A percentile compares a stretch with the other conserved stretches of the same genome.
phyloP scores from a whole-genome alignment of 116 monocot species.

The Papilionanthe hybrid region DNA sequence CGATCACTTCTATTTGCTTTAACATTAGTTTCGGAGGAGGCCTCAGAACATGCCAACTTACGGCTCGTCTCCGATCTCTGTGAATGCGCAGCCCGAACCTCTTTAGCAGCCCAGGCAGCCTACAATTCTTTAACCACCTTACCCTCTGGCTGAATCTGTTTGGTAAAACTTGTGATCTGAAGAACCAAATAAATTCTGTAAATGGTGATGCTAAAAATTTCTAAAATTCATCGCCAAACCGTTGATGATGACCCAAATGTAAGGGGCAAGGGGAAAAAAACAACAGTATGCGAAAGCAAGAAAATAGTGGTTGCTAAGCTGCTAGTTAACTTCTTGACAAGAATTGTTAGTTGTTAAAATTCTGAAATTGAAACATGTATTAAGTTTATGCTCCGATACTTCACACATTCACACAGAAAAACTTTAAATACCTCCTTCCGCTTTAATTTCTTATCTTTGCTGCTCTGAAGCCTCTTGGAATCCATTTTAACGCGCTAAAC shows the following conservation, averaged over 20 bases:
- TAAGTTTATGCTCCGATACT: background rate
- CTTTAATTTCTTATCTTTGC: slow-evolving; percentile 30
- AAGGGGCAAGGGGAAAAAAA: background rate
- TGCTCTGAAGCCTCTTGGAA: slow-evolving; percentile 4
- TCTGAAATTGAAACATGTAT: background rate
- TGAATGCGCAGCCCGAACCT: too few relatives aligned
- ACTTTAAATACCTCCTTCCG: slow-evolving; percentile 36
- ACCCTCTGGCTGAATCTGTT: too few relatives aligned
- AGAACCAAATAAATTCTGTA: background rate
- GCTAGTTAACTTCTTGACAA: too few relatives aligned
- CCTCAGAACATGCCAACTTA: too few relatives aligned
- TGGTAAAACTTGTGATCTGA: background rate
- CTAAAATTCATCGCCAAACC: background rate
- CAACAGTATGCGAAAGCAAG: background rate
- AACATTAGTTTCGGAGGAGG: too few relatives aligned
- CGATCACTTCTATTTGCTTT: background rate
- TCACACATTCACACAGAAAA: background rate
- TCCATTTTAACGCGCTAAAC: slow-evolving; percentile 11
- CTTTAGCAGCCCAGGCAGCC: too few relatives aligned
- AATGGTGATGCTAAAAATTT: background rate
- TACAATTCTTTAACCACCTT: background rate
- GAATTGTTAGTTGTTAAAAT: background rate
- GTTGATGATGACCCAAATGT: background rate
- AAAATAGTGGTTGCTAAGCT: background rate
- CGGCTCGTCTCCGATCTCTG: too few relatives aligned